phyloP scores from a whole-genome alignment of 768 basidiomycete genomes.

The Suillus plorans region DNA sequence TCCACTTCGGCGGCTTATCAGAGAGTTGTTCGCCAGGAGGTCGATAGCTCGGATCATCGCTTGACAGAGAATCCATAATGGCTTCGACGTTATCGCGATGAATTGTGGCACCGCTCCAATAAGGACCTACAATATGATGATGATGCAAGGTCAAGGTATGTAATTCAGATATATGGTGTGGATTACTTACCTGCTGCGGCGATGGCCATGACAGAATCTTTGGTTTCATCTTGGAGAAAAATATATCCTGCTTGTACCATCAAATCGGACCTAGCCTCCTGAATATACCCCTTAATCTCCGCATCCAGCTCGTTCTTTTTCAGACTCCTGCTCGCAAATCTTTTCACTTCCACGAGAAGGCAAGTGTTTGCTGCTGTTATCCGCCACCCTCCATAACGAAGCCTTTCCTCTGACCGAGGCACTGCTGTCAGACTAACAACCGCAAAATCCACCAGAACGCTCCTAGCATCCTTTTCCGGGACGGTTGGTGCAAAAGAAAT shows the following conservation, averaged over 20 bases:
- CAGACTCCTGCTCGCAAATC: not conserved
- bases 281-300: not conserved
- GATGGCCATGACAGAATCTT: conserved; percentile 3
- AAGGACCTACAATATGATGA: not conserved
- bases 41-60: not conserved
- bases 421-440: too few relatives aligned
- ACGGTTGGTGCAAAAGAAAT: too few relatives aligned
- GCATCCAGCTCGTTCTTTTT: not conserved
- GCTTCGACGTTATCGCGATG: not conserved
- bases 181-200: not conserved
- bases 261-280: not conserved
- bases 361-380: too few relatives aligned
- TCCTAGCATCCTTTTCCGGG: too few relatives aligned
- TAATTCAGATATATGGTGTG: not conserved
- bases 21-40: not conserved
- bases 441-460: too few relatives aligned
- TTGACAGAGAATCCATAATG: not conserved
- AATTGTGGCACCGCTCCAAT: not conserved
- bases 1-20: not conserved
- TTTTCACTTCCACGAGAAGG: too few relatives aligned
- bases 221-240: not conserved
- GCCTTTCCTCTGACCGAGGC: too few relatives aligned
- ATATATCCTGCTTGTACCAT: not conserved
- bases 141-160: not conserved
- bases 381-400: too few relatives aligned